Percentiles rank a stretch among this genome's conserved stretches.
These are phyloP conservation scores for Nyctanthes arbortristis DNA, from an alignment of 257 asterid species.

Conservation along the genomic window DNA sequence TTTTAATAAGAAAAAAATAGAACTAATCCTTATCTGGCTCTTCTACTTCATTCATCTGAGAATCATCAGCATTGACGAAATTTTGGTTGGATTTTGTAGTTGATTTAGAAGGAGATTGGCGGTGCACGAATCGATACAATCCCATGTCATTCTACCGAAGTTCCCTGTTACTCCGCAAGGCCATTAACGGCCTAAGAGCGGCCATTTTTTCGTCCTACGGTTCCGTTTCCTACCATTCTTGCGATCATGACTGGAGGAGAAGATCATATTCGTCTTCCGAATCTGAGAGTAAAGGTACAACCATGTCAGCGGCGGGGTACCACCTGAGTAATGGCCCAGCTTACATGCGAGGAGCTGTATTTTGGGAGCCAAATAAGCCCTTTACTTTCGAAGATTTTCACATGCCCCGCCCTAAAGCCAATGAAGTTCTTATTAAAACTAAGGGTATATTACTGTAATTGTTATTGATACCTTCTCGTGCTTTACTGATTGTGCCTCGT, in stretches of 20 bases:
- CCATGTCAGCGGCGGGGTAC: constrained; percentile 53
- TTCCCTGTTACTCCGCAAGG: constrained; percentile 47
- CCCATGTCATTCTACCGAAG: constrained; percentile 59
- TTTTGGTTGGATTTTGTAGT: too few species aligned
- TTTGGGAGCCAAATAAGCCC: constrained; percentile 84
- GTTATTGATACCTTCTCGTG: background rate
- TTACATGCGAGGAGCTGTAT: constrained; percentile 85
- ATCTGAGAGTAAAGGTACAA: constrained; percentile 36
- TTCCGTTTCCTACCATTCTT: constrained; percentile 17
- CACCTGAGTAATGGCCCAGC: constrained; percentile 70
- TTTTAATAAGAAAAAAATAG: too few species aligned
- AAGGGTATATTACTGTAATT: constrained; percentile 52
- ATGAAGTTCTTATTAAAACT: constrained; percentile 86
- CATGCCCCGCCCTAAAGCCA: constrained; percentile 93
- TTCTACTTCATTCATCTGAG: too few species aligned
- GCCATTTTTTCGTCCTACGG: background rate
- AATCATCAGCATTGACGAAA: too few species aligned
- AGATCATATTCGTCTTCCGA: constrained; percentile 38
- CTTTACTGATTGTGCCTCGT: background rate
- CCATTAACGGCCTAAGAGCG: constrained; percentile 21
- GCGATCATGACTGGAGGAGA: constrained; percentile 25
- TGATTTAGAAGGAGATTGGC: constrained; percentile 5
- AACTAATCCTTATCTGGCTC: too few species aligned
- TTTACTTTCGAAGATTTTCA: constrained; percentile 79
- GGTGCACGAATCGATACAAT: background rate